Percentiles rank a stretch among this genome's conserved stretches.
Evolutionary conservation across 495 filamentous ascomycete genomes (phyloP).

Genomic region (Hypoxylon cercidicola): DNA sequence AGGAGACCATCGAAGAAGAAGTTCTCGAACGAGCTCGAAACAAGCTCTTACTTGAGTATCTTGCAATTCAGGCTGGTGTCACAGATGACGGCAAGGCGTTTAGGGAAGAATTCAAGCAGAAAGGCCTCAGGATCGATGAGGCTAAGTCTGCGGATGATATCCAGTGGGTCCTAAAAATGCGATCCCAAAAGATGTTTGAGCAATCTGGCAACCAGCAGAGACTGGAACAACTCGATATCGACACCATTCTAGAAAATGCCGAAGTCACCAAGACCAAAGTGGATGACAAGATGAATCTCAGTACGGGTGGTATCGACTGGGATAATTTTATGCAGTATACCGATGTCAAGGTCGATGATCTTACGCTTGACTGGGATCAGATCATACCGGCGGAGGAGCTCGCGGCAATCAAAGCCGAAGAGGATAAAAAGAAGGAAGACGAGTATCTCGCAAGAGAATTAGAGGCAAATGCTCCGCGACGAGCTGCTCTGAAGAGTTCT

Average conservation of each 20-base stretch:
- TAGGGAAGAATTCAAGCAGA: slow-evolving; percentile 64
- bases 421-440: slow-evolving; percentile 83
- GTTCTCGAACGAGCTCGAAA: slow-evolving; percentile 94
- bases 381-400: slow-evolving; percentile 96
- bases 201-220: slow-evolving; percentile 95
- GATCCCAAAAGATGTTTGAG: slow-evolving; percentile 97
- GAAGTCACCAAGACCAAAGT: slow-evolving; percentile 95
- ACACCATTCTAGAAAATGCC: slow-evolving; percentile 93
- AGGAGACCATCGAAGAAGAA: slow-evolving; percentile 98
- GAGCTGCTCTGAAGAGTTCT: slow-evolving; percentile 64
- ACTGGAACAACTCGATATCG: slow-evolving; percentile 97
- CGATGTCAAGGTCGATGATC: slow-evolving; percentile 91
- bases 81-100: slow-evolving; percentile 90
- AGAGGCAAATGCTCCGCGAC: slow-evolving; percentile 86
- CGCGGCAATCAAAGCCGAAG: slow-evolving; percentile 86
- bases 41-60: slow-evolving; percentile 97
- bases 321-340: slow-evolving; percentile 96
- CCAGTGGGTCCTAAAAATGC: slow-evolving; percentile 89
- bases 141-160: slow-evolving; percentile 91
- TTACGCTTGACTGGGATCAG: slow-evolving; percentile 87
- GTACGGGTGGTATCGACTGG: slow-evolving; percentile 83
- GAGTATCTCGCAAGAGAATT: slow-evolving; percentile 83
- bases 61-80: slow-evolving; percentile 95
- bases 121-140: slow-evolving; percentile 69
- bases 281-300: slow-evolving; percentile 67